Conservation (phyloP, 2,329 filamentous ascomycete species). For the Cordyceps pruinosa region DNA sequence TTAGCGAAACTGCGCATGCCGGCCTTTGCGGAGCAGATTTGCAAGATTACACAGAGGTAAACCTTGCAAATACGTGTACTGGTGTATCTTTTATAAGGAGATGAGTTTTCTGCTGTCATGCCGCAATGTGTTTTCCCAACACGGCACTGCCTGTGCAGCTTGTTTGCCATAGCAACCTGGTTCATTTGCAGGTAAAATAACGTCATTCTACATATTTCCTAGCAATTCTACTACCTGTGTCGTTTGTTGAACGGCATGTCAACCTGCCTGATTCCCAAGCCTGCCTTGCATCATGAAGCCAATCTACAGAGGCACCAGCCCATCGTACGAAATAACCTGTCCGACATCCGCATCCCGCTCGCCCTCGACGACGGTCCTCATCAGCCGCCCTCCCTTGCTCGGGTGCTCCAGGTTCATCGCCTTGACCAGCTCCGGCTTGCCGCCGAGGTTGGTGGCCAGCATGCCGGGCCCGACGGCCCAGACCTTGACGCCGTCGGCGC, state of each 20-base stretch:
- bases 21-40: background rate
- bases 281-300: background rate
- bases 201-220: too few species aligned
- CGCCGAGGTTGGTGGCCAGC: slow-evolving; percentile 37
- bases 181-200: too few species aligned
- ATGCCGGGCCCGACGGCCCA: slow-evolving; percentile 37
- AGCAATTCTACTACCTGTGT: too few species aligned
- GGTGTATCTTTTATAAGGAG: background rate
- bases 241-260: too few species aligned
- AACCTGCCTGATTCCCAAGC: background rate
- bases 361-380: slow-evolving; percentile 30
- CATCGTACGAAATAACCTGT: slow-evolving; percentile 20
- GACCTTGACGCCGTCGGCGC: slow-evolving; percentile 41
- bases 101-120: background rate
- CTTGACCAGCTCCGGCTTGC: slow-evolving; percentile 20
- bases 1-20: background rate
- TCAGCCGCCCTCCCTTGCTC: slow-evolving; percentile 26
- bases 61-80: background rate
- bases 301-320: slow-evolving; percentile 18
- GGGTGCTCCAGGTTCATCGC: slow-evolving; percentile 25
- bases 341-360: slow-evolving; percentile 30
- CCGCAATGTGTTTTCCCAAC: background rate
- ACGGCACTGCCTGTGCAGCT: too few species aligned
- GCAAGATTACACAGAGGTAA: slow-evolving; percentile 2
- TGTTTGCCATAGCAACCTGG: background rate